These are phyloP conservation scores for Carex littledalei DNA, from an alignment of 176 grass and related monocot genomes.

Conservation along the genomic window DNA sequence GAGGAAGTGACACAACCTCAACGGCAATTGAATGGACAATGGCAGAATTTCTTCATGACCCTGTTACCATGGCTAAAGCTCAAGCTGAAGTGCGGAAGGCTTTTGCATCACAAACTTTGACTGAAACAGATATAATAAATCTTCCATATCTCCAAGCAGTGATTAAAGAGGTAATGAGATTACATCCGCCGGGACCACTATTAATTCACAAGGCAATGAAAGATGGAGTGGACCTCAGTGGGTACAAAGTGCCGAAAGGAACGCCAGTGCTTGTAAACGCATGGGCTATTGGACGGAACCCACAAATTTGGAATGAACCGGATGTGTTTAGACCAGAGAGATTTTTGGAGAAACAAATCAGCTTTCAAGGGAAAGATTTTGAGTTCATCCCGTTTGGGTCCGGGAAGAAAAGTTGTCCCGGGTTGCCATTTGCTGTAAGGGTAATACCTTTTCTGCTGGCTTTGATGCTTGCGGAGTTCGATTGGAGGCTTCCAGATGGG, in stretches of 20 bases:
- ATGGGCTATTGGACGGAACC: conserved; percentile 51
- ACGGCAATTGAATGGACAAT: conserved; percentile 58
- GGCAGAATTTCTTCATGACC: conserved; percentile 59
- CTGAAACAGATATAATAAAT: conserved; percentile 16
- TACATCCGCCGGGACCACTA: conserved; percentile 49
- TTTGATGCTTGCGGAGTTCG: conserved; percentile 32
- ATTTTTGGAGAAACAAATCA: conserved; percentile 24
- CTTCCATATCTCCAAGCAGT: conserved; percentile 58
- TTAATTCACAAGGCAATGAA: conserved; percentile 39
- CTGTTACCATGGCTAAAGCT: conserved; percentile 37
- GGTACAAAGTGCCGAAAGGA: conserved; percentile 32
- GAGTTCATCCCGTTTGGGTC: conserved; percentile 61
- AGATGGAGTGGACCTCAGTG: conserved; percentile 29
- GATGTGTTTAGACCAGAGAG: conserved; percentile 41
- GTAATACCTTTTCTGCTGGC: conserved; percentile 40
- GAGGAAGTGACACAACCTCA: conserved; percentile 46
- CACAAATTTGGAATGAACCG: conserved; percentile 21
- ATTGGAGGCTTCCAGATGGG: conserved; percentile 44
- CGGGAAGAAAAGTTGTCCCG: conserved; percentile 44
- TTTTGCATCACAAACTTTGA: conserved; percentile 25
- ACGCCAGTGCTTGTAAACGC: conserved; percentile 29
- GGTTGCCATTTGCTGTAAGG: conserved; percentile 34
- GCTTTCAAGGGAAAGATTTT: conserved; percentile 20
- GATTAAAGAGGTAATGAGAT: conserved; percentile 56
- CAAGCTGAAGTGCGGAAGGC: conserved; percentile 33